Conservation (phyloP, 805 yeast species). For the Torulaspora delbrueckii region DNA sequence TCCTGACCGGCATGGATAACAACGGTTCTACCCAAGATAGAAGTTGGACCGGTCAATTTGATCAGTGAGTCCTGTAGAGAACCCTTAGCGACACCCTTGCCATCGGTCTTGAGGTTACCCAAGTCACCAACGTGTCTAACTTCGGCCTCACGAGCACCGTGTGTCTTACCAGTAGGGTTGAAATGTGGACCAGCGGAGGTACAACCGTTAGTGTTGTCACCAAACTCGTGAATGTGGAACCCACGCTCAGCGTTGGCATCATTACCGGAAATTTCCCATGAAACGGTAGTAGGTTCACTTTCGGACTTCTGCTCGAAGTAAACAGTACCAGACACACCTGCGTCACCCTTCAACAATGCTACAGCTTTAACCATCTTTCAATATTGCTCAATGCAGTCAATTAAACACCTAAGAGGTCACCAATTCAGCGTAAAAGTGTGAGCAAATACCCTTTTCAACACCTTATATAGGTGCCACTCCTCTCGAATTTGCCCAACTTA, state of each 20-base stretch:
- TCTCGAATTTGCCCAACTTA: not conserved
- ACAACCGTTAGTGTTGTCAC: conserved; percentile 96
- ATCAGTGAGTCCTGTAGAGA: conserved; percentile 69
- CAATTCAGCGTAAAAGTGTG: not conserved
- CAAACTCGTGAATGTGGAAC: conserved; percentile 96
- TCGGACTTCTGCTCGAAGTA: conserved; percentile 80
- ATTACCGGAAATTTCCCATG: conserved; percentile 89
- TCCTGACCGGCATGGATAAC: conserved; percentile 91
- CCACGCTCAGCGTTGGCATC: conserved; percentile 86
- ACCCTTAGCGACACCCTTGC: conserved; percentile 88
- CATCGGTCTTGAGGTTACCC: conserved; percentile 90
- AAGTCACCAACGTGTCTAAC: conserved; percentile 67
- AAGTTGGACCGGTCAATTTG: conserved; percentile 79
- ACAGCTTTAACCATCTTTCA: conserved; percentile 47
- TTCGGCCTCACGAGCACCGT: conserved; percentile 79
- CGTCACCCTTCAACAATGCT: conserved; percentile 95
- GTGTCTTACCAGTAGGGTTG: conserved; percentile 83
- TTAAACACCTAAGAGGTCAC: not conserved
- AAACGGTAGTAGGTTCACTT: conserved; percentile 73
- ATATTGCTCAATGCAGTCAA: not conserved
- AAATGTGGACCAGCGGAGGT: conserved; percentile 98
- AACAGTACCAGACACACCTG: conserved; percentile 83
- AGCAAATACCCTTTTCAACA: conserved; percentile 3
- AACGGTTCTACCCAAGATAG: conserved; percentile 90
- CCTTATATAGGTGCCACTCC: not conserved